Evolutionary conservation across 2,329 filamentous ascomycete genomes (phyloP).

Genomic region (Trichoderma harzianum): DNA sequence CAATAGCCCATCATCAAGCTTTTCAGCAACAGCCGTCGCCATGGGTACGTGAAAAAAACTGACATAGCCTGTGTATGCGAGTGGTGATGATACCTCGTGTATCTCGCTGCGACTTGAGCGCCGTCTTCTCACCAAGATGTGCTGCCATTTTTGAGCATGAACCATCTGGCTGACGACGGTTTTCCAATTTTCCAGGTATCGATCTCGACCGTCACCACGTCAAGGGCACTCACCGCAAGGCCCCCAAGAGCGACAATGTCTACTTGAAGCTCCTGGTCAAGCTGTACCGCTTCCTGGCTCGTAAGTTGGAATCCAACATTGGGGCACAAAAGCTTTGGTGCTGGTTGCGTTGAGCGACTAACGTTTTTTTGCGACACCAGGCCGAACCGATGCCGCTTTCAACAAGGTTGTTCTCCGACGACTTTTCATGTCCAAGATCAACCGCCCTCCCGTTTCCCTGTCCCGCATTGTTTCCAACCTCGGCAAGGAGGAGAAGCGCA

Average conservation of each 20-base stretch:
- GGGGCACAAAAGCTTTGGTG: not conserved
- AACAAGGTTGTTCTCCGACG: slow-evolving; percentile 98
- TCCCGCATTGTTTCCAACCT: slow-evolving; percentile 79
- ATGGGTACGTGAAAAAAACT: slow-evolving; percentile 55
- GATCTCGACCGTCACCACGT: slow-evolving; percentile 69
- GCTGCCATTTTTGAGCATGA: slow-evolving; percentile 57
- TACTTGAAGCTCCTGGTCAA: slow-evolving; percentile 97
- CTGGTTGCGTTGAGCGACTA: not conserved
- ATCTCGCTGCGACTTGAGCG: slow-evolving; percentile 20
- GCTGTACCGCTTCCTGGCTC: slow-evolving; percentile 94
- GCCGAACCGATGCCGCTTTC: slow-evolving; percentile 95
- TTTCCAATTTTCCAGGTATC: slow-evolving; percentile 56
- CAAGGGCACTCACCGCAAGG: slow-evolving; percentile 77
- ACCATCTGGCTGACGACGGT: slow-evolving; percentile 59
- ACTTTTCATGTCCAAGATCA: slow-evolving; percentile 98
- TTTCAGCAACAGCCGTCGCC: slow-evolving; percentile 47
- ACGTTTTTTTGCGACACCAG: slow-evolving; percentile 41
- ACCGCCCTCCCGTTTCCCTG: slow-evolving; percentile 91
- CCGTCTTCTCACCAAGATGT: slow-evolving; percentile 24
- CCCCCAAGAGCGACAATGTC: slow-evolving; percentile 97
- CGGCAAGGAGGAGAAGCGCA: slow-evolving; percentile 71
- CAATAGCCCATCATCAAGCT: slow-evolving; percentile 39
- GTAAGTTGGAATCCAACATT: slow-evolving; percentile 56
- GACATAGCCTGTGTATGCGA: slow-evolving; percentile 48
- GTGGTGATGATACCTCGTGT: slow-evolving; percentile 37